Percentiles rank a stretch among this genome's conserved stretches.
Evolutionary conservation across 225 moss, liverwort and hornwort species (phyloP).

Genomic region (Sphagnum tenellum): DNA sequence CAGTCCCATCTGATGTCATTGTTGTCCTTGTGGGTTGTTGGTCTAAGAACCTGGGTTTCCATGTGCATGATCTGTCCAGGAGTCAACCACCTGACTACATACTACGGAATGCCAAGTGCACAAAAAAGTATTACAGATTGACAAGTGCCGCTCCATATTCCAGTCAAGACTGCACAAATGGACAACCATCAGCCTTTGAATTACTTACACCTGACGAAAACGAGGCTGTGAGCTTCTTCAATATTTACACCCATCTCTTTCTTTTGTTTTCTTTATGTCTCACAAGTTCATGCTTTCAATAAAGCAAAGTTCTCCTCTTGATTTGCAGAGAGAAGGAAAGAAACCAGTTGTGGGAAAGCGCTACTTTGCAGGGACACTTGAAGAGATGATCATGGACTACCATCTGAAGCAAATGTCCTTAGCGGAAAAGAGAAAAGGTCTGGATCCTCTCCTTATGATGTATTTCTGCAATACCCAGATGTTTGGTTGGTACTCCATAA

Average conservation of each 20-base stretch:
- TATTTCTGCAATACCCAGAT: too few relatives aligned
- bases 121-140: conserved; percentile 66
- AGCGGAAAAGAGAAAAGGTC: conserved; percentile 56
- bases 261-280: too few relatives aligned
- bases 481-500: too few relatives aligned
- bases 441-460: not conserved
- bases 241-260: too few relatives aligned
- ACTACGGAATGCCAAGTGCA: conserved; percentile 46
- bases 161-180: conserved; percentile 27
- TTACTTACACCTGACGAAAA: conserved; percentile 62
- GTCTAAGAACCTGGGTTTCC: too few relatives aligned
- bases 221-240: conserved; percentile 52
- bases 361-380: conserved; percentile 44
- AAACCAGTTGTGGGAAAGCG: conserved; percentile 57
- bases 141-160: conserved; percentile 58
- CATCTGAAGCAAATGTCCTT: conserved; percentile 39
- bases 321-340: conserved; percentile 53
- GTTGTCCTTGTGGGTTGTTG: too few relatives aligned
- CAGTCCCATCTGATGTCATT: too few relatives aligned
- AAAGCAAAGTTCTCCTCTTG: too few relatives aligned
- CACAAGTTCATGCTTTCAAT: too few relatives aligned
- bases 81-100: conserved; percentile 73
- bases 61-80: conserved; percentile 20
- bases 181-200: conserved; percentile 45
- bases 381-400: conserved; percentile 47